Evolutionary conservation across 495 filamentous ascomycete species (phyloP).

Genomic region (Rostrohypoxylon terebratum): DNA sequence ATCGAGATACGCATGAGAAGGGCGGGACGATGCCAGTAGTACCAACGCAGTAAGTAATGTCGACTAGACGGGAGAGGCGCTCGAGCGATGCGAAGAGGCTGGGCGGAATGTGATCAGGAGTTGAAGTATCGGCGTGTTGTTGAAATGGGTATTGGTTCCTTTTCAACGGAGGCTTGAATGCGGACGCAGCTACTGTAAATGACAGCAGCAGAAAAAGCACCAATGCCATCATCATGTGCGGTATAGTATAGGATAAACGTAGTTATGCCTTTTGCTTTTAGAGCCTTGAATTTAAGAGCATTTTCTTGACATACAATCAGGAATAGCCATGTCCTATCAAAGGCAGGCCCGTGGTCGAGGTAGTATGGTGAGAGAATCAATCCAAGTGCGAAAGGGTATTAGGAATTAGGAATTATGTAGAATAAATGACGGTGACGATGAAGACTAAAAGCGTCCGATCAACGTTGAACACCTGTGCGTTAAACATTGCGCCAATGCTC

Average conservation of each 20-base stretch:
- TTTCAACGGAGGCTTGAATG: slow-evolving; percentile 22
- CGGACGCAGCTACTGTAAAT: slow-evolving; percentile 13
- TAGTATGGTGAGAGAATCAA: slow-evolving; percentile 1
- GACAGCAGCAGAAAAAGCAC: slow-evolving; percentile 22
- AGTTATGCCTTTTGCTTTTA: slow-evolving; percentile 14
- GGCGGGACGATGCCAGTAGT: slow-evolving; percentile 80
- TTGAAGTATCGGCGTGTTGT: slow-evolving; percentile 21
- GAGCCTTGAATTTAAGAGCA: slow-evolving; percentile 7
- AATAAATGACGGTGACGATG: slow-evolving; percentile 7
- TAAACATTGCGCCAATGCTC: slow-evolving; percentile 33
- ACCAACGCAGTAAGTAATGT: slow-evolving; percentile 95
- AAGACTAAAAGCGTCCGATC: slow-evolving; percentile 14
- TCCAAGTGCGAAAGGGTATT: neutral
- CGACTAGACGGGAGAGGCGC: slow-evolving; percentile 86
- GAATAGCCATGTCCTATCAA: slow-evolving; percentile 35
- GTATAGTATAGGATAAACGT: slow-evolving; percentile 2
- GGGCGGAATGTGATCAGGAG: slow-evolving; percentile 63
- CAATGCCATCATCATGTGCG: slow-evolving; percentile 36
- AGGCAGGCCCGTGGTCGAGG: slow-evolving; percentile 24
- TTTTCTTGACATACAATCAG: slow-evolving; percentile 1
- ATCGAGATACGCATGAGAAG: slow-evolving; percentile 86
- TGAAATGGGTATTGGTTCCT: slow-evolving; percentile 35
- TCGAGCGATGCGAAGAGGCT: slow-evolving; percentile 84
- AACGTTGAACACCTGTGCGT: slow-evolving; percentile 25
- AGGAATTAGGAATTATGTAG: slow-evolving; percentile 32